Conservation (phyloP, 805 yeast genomes). For the Yarrowia sp. region DNA sequence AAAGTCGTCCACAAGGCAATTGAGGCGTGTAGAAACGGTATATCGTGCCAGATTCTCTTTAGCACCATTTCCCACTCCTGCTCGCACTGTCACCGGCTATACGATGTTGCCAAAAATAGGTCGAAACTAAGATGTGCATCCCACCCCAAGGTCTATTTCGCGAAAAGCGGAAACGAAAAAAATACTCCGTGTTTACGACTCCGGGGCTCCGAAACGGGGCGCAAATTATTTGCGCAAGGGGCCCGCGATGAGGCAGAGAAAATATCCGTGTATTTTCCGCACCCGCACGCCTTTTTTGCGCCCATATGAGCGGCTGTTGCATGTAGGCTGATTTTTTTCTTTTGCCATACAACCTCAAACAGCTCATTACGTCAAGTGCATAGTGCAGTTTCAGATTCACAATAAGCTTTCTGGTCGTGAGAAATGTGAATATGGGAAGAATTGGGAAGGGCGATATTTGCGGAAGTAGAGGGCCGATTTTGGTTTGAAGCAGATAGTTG, state of each 20-base stretch:
- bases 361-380: neutral
- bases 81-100: neutral
- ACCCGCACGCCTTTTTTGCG: too few relatives aligned
- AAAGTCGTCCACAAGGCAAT: neutral
- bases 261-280: too few relatives aligned
- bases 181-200: neutral
- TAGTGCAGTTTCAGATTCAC: neutral
- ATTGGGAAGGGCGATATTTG: neutral
- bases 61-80: neutral
- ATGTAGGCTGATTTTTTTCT: too few relatives aligned
- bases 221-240: too few relatives aligned
- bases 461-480: too few relatives aligned
- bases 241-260: neutral
- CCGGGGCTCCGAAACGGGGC: too few relatives aligned
- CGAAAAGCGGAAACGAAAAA: neutral
- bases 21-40: neutral
- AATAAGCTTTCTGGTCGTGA: neutral
- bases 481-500: neutral
- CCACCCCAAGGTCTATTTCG: neutral
- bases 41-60: neutral
- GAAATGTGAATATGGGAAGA: neutral
- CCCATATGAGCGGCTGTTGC: too few relatives aligned
- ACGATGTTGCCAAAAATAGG: neutral
- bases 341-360: slow-evolving; percentile 12
- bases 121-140: neutral